Evolutionary conservation across 768 basidiomycete genomes (phyloP), one percentile per base, ranked within the genome.

Genomic region (Boletus reticulatus): DNA sequence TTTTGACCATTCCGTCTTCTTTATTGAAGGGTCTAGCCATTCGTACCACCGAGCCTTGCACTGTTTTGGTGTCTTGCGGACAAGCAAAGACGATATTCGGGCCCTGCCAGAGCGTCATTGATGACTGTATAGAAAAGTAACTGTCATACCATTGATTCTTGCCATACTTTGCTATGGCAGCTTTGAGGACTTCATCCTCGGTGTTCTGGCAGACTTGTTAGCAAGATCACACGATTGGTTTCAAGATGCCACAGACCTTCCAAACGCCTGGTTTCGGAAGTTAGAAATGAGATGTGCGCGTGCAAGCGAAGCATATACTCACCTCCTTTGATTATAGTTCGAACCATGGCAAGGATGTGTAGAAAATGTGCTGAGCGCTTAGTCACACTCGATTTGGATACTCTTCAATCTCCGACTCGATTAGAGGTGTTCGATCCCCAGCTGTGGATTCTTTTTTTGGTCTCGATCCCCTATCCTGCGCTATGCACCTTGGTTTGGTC

Each of bases 1-100:
- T 77, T 98, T 98, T 44, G 95, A 97, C 97, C 97, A 99, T 72
- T 98, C 97, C 17, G 96, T 98, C 79, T 99, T 99, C 75, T 98
- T 98, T 75, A 98, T 99, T 49, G 94, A 95, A 7, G 97, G 97
- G 75, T 99, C 97, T 47, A 98, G 77, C 97, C 97, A 98, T 76
- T 98, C 96, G 68, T 96, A 98, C 96, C 96, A 98, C 39, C 94
- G 89, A 2, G 93, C 93, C 73, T 99, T 99, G 79, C 97, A 99
- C 77, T 99, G 97, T 70, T 99, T 99, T 12, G 97, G 95, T 2
- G 97, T 99, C 75, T 99, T 99, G 61, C 97, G 86, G 36, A 98
- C 97, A 49, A 99, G 84, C 31, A 99, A 80, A 32, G 96, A 98
- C 12, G 94, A 97, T 69, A 99, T 98, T 65, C 96, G 94, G 27